A percentile compares a stretch with the other conserved stretches of the same genome.
Conservation (phyloP, 176 grass and related monocot genomes). For the Microstegium vimineum region DNA sequence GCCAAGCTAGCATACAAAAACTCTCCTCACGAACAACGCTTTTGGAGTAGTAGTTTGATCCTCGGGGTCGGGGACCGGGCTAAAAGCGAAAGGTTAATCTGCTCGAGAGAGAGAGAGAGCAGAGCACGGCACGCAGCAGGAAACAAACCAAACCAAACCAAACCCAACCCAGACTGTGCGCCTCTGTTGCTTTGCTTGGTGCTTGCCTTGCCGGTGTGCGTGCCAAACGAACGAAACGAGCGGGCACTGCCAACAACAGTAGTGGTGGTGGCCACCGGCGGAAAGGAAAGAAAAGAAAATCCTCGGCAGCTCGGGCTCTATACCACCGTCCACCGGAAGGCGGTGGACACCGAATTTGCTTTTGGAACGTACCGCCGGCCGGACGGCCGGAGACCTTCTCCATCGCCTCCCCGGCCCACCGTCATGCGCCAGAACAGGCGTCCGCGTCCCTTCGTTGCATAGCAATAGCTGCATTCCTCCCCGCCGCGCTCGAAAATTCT, state of each 20-base stretch:
- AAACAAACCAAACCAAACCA: too few species aligned
- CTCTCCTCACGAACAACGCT: background rate
- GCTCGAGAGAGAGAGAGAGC: background rate
- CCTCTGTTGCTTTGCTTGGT: background rate
- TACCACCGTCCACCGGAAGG: background rate
- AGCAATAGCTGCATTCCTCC: too few species aligned
- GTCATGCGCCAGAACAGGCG: background rate
- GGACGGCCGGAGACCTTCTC: background rate
- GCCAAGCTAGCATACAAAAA: background rate
- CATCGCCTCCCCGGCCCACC: too few species aligned
- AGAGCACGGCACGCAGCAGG: background rate
- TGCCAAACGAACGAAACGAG: background rate
- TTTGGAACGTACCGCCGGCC: background rate
- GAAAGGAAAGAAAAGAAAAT: background rate
- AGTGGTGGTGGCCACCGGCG: background rate
- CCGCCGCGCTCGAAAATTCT: background rate
- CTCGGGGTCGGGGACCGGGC: background rate
- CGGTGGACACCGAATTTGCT: constrained; percentile 17
- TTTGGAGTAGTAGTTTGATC: constrained; percentile 24
- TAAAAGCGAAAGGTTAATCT: constrained; percentile 11
- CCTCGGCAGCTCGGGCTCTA: background rate
- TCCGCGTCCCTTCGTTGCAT: background rate
- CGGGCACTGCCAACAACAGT: background rate
- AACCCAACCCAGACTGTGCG: background rate
- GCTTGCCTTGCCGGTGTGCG: background rate